A percentile compares a stretch with the other conserved stretches of the same genome.
Evolutionary conservation across 1,139 yeast genomes (phyloP).

Genomic region (Zygoascus sp.): DNA sequence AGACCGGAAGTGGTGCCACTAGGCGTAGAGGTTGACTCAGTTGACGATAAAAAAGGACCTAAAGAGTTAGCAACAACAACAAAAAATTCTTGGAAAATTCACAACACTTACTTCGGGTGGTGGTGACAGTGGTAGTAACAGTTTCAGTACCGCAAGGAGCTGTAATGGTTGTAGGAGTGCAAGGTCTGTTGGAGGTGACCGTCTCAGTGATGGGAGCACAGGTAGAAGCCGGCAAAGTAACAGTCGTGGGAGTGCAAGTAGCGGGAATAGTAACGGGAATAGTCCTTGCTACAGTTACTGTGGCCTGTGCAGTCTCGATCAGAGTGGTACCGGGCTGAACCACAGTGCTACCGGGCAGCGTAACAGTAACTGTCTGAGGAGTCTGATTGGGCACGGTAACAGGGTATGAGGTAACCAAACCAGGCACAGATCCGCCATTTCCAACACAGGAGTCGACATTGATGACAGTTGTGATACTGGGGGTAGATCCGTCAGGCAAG

Average conservation of each 20-base stretch:
- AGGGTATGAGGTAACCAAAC: neutral
- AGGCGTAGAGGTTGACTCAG: slow-evolving; percentile 34
- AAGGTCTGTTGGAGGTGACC: slow-evolving; percentile 12
- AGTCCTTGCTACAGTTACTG: slow-evolving; percentile 16
- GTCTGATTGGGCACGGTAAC: slow-evolving; percentile 9
- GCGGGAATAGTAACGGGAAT: slow-evolving; percentile 15
- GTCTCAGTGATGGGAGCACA: slow-evolving; percentile 16
- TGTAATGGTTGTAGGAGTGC: slow-evolving; percentile 16
- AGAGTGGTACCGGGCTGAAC: slow-evolving; percentile 17
- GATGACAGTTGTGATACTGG: slow-evolving; percentile 20
- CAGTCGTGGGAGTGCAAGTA: slow-evolving; percentile 16
- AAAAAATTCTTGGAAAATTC: neutral
- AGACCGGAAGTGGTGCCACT: slow-evolving; percentile 35
- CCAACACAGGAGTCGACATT: slow-evolving; percentile 20
- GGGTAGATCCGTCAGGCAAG: slow-evolving; percentile 22
- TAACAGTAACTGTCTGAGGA: slow-evolving; percentile 15
- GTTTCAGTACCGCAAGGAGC: slow-evolving; percentile 8
- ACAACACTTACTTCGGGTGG: slow-evolving; percentile 16
- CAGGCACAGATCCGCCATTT: slow-evolving; percentile 5
- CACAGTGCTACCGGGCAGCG: slow-evolving; percentile 17
- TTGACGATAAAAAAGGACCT: slow-evolving; percentile 35
- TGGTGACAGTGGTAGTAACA: slow-evolving; percentile 14
- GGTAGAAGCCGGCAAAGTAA: slow-evolving; percentile 13
- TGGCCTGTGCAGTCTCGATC: slow-evolving; percentile 15
- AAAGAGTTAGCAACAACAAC: neutral